These are phyloP conservation scores for Proliferodiscus dingleyae DNA, from an alignment of 2,329 filamentous ascomycete species.

Conservation along the genomic window DNA sequence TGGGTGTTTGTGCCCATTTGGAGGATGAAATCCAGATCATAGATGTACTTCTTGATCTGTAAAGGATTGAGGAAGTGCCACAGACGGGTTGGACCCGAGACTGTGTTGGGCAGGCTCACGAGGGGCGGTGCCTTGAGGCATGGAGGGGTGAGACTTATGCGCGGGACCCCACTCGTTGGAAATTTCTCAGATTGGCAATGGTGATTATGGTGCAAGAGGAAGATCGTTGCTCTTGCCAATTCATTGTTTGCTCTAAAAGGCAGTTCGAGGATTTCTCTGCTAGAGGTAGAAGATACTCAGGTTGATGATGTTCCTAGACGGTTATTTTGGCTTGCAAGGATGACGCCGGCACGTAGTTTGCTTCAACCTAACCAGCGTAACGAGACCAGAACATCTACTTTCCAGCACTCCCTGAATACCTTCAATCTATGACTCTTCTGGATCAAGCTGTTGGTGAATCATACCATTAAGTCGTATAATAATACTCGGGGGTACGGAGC, in stretches of 20 bases:
- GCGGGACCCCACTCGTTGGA: too few species aligned
- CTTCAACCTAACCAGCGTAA: too few species aligned
- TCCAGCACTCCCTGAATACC: too few species aligned
- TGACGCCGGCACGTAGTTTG: too few species aligned
- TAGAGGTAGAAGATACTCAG: neutral
- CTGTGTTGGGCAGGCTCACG: constrained; percentile 5
- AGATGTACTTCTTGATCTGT: neutral
- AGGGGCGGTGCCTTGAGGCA: constrained; percentile 12
- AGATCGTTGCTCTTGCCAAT: neutral
- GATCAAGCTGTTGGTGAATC: too few species aligned
- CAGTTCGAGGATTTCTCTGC: neutral
- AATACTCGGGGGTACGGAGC: neutral
- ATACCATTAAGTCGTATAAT: neutral
- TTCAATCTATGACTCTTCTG: too few species aligned
- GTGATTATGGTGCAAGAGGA: neutral
- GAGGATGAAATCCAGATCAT: constrained; percentile 13
- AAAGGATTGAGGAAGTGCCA: neutral
- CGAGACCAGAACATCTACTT: too few species aligned
- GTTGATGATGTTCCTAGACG: too few species aligned
- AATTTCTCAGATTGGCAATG: too few species aligned
- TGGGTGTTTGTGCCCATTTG: constrained; percentile 21
- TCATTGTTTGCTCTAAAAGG: constrained; percentile 3
- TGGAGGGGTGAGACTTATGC: constrained; percentile 6
- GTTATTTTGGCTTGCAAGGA: neutral
- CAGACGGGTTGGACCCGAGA: constrained; percentile 4